Percentiles rank a stretch among this genome's conserved stretches.
Conservation (phyloP, 176 grass and related monocot genomes). For the Phyllostachys edulis region DNA sequence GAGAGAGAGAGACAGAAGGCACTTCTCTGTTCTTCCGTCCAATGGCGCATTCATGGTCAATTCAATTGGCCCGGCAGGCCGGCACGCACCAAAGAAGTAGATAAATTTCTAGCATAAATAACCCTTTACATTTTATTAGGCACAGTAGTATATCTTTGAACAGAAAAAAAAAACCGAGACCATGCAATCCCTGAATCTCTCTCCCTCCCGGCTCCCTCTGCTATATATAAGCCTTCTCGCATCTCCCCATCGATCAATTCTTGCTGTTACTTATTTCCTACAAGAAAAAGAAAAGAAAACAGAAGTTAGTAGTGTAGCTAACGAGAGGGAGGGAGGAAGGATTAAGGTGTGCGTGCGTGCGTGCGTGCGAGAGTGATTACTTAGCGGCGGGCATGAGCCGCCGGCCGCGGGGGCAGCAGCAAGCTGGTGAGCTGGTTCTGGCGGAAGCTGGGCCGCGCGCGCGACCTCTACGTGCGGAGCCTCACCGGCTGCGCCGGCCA, state of each 20-base stretch:
- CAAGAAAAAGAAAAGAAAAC: neutral
- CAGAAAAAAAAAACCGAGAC: neutral
- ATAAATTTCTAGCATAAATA: too few relatives aligned
- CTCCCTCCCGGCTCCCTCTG: neutral
- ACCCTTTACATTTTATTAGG: too few relatives aligned
- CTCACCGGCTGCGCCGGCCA: constrained; percentile 55
- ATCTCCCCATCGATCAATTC: neutral
- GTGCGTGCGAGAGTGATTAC: neutral
- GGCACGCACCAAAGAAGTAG: neutral
- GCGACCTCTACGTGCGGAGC: constrained; percentile 66
- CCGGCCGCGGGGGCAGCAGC: constrained; percentile 8
- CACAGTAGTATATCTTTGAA: neutral
- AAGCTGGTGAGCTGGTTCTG: constrained; percentile 45
- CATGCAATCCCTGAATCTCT: neutral
- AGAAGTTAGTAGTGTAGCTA: neutral
- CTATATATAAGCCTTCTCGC: neutral
- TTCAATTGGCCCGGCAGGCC: neutral
- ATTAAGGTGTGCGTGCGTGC: neutral
- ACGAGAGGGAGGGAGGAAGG: neutral
- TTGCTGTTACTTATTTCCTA: neutral
- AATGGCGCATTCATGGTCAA: neutral
- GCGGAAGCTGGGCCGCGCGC: constrained; percentile 42
- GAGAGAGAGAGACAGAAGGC: neutral
- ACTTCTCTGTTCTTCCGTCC: neutral
- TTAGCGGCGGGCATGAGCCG: constrained; percentile 2